These are phyloP conservation scores for Paramecium caudatum DNA, from an alignment of 73 alveolate genomes.

Conservation along the genomic window DNA sequence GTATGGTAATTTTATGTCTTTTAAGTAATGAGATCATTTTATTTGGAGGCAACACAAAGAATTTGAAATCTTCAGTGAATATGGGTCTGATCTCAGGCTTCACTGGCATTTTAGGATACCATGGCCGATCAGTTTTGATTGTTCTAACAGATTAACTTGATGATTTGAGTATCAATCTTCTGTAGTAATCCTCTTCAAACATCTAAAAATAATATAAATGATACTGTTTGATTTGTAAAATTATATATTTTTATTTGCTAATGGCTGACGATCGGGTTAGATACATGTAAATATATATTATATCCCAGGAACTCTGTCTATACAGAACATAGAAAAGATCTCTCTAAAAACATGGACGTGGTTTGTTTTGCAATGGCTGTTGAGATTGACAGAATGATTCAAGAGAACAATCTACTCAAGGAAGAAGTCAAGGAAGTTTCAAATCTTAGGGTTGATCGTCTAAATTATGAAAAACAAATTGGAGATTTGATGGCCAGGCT, in stretches of 20 bases:
- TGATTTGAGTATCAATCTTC: slow-evolving; percentile 29
- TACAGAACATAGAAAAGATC: slow-evolving; percentile 58
- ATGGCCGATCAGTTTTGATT: slow-evolving; percentile 33
- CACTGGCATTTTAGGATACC: slow-evolving; percentile 29
- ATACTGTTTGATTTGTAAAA: too few relatives aligned
- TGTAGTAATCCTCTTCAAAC: slow-evolving; percentile 15
- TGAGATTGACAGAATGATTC: slow-evolving; percentile 42
- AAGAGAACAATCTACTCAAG: slow-evolving; percentile 55
- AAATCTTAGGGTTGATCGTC: slow-evolving; percentile 54
- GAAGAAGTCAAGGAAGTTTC: slow-evolving; percentile 63
- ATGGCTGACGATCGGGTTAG: slow-evolving; percentile 52
- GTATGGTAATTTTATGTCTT: slow-evolving; percentile 50
- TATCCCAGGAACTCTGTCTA: slow-evolving; percentile 26
- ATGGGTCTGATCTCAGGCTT: background rate
- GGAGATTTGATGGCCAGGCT: slow-evolving; percentile 65
- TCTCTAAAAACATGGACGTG: slow-evolving; percentile 57
- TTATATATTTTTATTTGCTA: slow-evolving; percentile 23
- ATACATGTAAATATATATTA: slow-evolving; percentile 12
- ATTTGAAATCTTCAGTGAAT: slow-evolving; percentile 51
- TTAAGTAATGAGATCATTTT: slow-evolving; percentile 34
- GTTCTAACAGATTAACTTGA: slow-evolving; percentile 2
- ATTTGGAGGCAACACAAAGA: slow-evolving; percentile 56
- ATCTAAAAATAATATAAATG: background rate
- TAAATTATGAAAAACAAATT: slow-evolving; percentile 54
- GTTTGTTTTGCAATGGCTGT: slow-evolving; percentile 68